phyloP scores from a whole-genome alignment of 2,329 filamentous ascomycete genomes.

The Penicillium sp. region DNA sequence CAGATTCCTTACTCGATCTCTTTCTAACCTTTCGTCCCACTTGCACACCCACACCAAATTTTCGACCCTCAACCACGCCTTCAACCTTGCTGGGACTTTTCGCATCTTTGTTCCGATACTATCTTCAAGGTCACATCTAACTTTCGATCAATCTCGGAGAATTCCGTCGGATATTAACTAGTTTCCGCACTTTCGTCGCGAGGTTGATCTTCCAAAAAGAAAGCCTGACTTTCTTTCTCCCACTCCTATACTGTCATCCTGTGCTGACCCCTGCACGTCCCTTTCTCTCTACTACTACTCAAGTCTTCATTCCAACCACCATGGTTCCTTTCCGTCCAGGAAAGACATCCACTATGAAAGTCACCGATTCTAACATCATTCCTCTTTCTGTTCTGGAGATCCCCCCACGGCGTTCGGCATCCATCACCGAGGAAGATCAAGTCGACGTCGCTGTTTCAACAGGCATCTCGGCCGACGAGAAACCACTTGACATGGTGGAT shows the following conservation, averaged over 20 bases:
- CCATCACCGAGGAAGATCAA: neutral
- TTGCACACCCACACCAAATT: too few relatives aligned
- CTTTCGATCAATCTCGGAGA: too few relatives aligned
- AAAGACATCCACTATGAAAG: neutral
- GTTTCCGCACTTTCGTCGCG: too few relatives aligned
- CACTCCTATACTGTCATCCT: too few relatives aligned
- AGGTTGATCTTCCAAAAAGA: too few relatives aligned
- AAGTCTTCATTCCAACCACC: neutral
- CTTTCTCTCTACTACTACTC: neutral
- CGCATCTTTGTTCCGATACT: too few relatives aligned
- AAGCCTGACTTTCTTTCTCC: too few relatives aligned
- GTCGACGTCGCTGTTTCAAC: neutral
- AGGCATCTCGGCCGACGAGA: conserved; percentile 20
- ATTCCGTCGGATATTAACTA: too few relatives aligned
- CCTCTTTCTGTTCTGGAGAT: neutral
- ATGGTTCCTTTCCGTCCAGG: neutral
- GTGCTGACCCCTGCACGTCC: neutral
- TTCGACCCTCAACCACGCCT: too few relatives aligned
- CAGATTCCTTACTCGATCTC: neutral
- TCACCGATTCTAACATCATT: neutral
- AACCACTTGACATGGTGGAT: conserved; percentile 25
- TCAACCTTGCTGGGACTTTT: neutral
- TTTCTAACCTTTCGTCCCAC: too few relatives aligned
- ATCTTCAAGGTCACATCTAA: too few relatives aligned
- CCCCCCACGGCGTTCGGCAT: neutral